phyloP scores from a whole-genome alignment of 305 asterid genomes.

The Ilex paraguariensis region DNA sequence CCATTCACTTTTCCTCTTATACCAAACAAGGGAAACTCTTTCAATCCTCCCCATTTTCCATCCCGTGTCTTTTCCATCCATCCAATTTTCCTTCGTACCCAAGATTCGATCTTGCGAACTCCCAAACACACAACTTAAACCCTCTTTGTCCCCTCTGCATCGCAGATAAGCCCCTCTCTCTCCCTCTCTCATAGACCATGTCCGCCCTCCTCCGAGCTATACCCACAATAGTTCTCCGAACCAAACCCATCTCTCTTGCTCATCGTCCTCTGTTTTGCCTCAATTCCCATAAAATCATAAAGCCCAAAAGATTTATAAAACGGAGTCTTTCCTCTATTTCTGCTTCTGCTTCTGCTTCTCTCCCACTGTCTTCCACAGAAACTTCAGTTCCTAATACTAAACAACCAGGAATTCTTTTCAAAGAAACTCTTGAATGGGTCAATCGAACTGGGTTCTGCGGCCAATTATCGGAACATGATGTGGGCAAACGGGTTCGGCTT shows the following conservation, averaged over 20 bases:
- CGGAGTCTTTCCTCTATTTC: constrained; percentile 41
- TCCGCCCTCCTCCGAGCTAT: constrained; percentile 67
- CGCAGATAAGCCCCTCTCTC: constrained; percentile 20
- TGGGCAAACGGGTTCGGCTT: constrained; percentile 75
- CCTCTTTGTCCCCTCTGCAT: no score
- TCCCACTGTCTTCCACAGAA: constrained; percentile 21
- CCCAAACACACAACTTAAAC: no score
- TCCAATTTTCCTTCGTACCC: no score
- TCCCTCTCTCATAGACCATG: constrained; percentile 30
- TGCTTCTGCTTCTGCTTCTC: constrained; percentile 25
- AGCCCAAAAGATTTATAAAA: constrained; percentile 17
- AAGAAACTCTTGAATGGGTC: constrained; percentile 67
- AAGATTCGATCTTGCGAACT: no score
- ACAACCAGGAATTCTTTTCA: constrained; percentile 18
- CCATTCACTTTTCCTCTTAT: no score
- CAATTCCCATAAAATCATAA: constrained; percentile 22
- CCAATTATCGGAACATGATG: constrained; percentile 59
- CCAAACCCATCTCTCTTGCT: constrained; percentile 31
- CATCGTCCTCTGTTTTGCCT: constrained; percentile 25
- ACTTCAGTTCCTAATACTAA: constrained; percentile 32
- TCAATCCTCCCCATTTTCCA: no score
- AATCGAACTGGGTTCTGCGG: constrained; percentile 72
- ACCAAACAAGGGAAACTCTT: no score
- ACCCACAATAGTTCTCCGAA: constrained; percentile 56
- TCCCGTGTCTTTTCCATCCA: no score